These are phyloP conservation scores for Pythium phragmiticola DNA, from an alignment of 352 stramenopile species.

Conservation along the genomic window DNA sequence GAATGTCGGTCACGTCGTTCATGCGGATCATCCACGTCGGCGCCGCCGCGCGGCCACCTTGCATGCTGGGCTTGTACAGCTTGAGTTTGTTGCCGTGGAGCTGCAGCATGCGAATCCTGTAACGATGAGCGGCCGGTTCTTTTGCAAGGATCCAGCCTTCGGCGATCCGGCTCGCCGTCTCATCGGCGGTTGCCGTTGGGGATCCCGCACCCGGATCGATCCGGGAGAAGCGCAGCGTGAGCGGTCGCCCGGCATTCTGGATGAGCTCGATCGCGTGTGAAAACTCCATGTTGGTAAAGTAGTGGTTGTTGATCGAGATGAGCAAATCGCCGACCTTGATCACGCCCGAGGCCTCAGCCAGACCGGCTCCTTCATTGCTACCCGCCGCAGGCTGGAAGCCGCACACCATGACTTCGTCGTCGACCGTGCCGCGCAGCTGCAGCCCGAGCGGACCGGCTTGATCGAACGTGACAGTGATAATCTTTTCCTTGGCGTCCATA, in stretches of 20 bases:
- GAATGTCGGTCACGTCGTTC: constrained; percentile 84
- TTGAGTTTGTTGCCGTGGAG: constrained; percentile 75
- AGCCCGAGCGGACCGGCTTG: constrained; percentile 68
- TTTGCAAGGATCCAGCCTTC: constrained; percentile 88
- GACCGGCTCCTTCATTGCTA: constrained; percentile 31
- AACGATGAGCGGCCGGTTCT: constrained; percentile 67
- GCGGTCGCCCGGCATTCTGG: constrained; percentile 53
- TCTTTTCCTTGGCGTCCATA: constrained; percentile 83
- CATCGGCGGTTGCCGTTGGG: constrained; percentile 15
- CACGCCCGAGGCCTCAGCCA: constrained; percentile 66
- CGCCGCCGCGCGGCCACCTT: constrained; percentile 65
- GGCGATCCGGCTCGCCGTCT: constrained; percentile 47
- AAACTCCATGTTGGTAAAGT: constrained; percentile 88
- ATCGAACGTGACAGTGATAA: constrained; percentile 88
- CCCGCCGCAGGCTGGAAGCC: constrained; percentile 59
- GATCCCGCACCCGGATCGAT: constrained; percentile 37
- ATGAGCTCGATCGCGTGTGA: constrained; percentile 77
- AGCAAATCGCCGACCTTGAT: constrained; percentile 81
- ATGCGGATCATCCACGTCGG: constrained; percentile 73
- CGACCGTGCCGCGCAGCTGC: constrained; percentile 77
- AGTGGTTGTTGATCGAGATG: constrained; percentile 87
- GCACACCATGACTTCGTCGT: constrained; percentile 88
- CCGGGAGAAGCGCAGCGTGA: constrained; percentile 83
- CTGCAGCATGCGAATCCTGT: constrained; percentile 83
- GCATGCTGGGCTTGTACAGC: constrained; percentile 85